These are phyloP conservation scores for Aspergillus terreus DNA, from an alignment of 2,329 filamentous ascomycete species.

Conservation along the genomic window DNA sequence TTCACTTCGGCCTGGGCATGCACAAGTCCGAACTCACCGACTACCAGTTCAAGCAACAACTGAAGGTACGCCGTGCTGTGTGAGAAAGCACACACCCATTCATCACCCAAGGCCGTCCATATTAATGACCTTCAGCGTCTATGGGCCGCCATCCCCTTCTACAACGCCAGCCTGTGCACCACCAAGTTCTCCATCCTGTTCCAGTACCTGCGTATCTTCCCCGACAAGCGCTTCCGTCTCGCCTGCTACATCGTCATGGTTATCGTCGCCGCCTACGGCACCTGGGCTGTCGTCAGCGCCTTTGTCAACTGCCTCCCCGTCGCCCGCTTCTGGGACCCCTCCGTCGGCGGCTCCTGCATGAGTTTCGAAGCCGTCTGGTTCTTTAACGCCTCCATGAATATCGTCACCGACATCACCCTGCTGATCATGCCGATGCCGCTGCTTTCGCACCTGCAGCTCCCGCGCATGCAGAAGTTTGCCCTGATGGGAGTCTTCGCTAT, in stretches of 20 bases:
- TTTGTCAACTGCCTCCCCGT: constrained; percentile 42
- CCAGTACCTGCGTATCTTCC: constrained; percentile 47
- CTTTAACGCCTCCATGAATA: constrained; percentile 41
- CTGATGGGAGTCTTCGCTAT: constrained; percentile 42
- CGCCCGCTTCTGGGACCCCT: constrained; percentile 39
- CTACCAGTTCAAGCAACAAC: constrained; percentile 17
- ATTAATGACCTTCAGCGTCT: constrained; percentile 16
- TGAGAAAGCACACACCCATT: background rate
- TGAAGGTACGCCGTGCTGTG: constrained; percentile 18
- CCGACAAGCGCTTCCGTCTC: constrained; percentile 25
- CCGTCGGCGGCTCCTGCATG: constrained; percentile 34
- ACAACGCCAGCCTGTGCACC: constrained; percentile 30
- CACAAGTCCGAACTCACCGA: constrained; percentile 18
- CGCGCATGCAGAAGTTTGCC: constrained; percentile 38
- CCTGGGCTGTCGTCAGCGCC: constrained; percentile 35
- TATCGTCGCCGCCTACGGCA: constrained; percentile 25
- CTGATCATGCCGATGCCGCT: constrained; percentile 42
- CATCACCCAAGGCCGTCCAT: background rate
- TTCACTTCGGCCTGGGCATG: constrained; percentile 23
- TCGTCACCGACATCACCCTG: constrained; percentile 41
- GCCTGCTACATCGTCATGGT: constrained; percentile 34
- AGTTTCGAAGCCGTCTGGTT: constrained; percentile 40
- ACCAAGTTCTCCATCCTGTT: constrained; percentile 46
- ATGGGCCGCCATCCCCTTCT: constrained; percentile 31
- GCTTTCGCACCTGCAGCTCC: constrained; percentile 38